Conservation (phyloP, 768 basidiomycete genomes). For the Lactarius sp. region DNA sequence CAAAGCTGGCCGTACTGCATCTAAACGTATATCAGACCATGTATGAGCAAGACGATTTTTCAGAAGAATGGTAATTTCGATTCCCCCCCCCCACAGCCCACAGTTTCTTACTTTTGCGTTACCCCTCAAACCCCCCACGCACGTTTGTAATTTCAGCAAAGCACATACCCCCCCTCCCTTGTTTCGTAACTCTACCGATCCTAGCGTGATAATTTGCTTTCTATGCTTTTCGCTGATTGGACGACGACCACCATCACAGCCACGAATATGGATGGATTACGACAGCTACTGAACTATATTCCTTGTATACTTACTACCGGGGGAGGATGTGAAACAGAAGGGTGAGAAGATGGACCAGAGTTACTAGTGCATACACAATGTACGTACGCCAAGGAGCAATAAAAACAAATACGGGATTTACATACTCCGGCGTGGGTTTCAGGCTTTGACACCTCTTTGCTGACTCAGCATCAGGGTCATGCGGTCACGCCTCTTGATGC, state of each 20-base stretch:
- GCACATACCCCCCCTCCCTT: constrained; percentile 14
- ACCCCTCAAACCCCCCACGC: constrained; percentile 12
- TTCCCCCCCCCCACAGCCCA: neutral
- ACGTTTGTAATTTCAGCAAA: constrained; percentile 21
- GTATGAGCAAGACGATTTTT: constrained; percentile 64
- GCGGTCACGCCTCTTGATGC: no score
- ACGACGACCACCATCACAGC: constrained; percentile 7
- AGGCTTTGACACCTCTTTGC: neutral
- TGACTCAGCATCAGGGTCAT: neutral
- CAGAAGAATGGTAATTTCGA: constrained; percentile 23
- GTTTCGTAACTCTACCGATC: constrained; percentile 10
- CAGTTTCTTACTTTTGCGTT: constrained; percentile 13
- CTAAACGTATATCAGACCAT: constrained; percentile 70
- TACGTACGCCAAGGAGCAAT: neutral
- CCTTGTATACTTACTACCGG: constrained; percentile 18
- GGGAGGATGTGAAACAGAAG: neutral
- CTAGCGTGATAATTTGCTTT: constrained; percentile 20
- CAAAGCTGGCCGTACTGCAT: constrained; percentile 69
- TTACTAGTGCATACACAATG: neutral
- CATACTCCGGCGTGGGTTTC: neutral
- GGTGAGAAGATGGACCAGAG: neutral
- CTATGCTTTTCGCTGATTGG: constrained; percentile 9
- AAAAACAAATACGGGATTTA: neutral
- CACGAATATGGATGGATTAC: constrained; percentile 9
- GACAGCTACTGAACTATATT: constrained; percentile 17